Conservation (phyloP, 345 rosid genomes). For the Eutrema yunnanense region DNA sequence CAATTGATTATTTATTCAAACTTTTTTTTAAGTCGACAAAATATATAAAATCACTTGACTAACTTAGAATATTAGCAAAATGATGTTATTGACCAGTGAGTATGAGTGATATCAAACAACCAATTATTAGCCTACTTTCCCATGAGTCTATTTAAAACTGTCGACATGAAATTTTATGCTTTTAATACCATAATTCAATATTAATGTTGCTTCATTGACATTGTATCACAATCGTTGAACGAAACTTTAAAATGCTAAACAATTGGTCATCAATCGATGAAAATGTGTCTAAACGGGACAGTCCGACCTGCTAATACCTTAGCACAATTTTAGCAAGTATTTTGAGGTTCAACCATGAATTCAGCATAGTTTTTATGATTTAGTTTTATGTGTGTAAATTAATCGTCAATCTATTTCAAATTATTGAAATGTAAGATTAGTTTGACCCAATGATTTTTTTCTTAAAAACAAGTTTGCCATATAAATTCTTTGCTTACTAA, state of each 20-base stretch:
- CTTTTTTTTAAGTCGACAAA: slow-evolving; percentile 9
- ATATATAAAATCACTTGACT: neutral
- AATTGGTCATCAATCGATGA: neutral
- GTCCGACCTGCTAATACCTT: neutral
- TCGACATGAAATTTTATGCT: neutral
- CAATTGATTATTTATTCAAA: neutral
- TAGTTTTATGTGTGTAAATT: neutral
- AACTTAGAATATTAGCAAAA: slow-evolving; percentile 3
- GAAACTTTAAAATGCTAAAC: neutral
- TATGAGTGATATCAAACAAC: slow-evolving; percentile 1
- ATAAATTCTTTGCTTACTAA: neutral
- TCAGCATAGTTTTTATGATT: neutral
- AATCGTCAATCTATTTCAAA: neutral
- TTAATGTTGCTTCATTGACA: neutral
- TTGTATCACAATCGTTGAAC: neutral
- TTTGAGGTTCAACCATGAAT: neutral
- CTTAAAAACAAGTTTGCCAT: neutral
- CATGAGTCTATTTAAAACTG: neutral
- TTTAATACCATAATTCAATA: neutral
- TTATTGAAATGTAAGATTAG: neutral
- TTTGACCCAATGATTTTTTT: neutral
- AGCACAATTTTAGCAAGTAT: neutral
- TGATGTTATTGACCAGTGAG: slow-evolving; percentile 6
- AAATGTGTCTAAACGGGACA: too few species aligned
- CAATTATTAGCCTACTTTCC: slow-evolving; percentile 19